phyloP scores from a whole-genome alignment of 1,284 basidiomycete genomes.

The Ustilago esculenta region DNA sequence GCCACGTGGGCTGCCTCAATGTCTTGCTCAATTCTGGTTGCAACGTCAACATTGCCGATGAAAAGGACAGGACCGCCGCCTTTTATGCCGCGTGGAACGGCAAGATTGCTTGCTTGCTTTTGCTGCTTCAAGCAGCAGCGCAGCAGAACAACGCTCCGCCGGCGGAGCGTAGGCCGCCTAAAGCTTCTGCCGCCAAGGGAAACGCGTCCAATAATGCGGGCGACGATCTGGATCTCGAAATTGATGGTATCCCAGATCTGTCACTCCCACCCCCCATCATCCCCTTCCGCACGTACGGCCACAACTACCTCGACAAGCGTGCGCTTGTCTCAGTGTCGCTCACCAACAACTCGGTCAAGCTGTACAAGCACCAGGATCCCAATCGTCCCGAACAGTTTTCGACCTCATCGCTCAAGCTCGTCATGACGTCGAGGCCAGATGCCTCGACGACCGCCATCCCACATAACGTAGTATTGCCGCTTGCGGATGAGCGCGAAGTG shows the following conservation, averaged over 20 bases:
- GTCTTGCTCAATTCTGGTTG: conserved; percentile 83
- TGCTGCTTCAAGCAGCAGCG: conserved; percentile 66
- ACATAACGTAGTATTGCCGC: conserved; percentile 75
- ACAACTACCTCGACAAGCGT: conserved; percentile 78
- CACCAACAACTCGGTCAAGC: conserved; percentile 62
- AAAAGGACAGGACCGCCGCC: conserved; percentile 83
- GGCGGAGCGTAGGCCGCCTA: conserved; percentile 7
- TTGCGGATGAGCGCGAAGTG: conserved; percentile 80
- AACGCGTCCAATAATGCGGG: conserved; percentile 8
- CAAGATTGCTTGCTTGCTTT: conserved; percentile 74
- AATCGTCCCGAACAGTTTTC: conserved; percentile 66
- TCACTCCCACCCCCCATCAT: conserved; percentile 97
- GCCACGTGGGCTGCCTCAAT: conserved; percentile 79
- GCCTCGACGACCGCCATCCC: conserved; percentile 75
- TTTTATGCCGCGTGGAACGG: conserved; percentile 99
- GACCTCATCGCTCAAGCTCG: conserved; percentile 85
- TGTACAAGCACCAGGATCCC: conserved; percentile 61
- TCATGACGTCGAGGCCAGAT: conserved; percentile 84
- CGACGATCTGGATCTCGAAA: conserved; percentile 67
- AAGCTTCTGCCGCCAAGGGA: conserved; percentile 23
- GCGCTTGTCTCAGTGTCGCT: conserved; percentile 84
- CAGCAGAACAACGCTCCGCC: conserved; percentile 13
- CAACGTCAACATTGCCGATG: conserved; percentile 80
- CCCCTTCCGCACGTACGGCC: conserved; percentile 73
- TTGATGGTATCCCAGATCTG: conserved; percentile 89